Evolutionary conservation across 2,329 filamentous ascomycete genomes (phyloP).

Genomic region (Exophiala spinifera): DNA sequence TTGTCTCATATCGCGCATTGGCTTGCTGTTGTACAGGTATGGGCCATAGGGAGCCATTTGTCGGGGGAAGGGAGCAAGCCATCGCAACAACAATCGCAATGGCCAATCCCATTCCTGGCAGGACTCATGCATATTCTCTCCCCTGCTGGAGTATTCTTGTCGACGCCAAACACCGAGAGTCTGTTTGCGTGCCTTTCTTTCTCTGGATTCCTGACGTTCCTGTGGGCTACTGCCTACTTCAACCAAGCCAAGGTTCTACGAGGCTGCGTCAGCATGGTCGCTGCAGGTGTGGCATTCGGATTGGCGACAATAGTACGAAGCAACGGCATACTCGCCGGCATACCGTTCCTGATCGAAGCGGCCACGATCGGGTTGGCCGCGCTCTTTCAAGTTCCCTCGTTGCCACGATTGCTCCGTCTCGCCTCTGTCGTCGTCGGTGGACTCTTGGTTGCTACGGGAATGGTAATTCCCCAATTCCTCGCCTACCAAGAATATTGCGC

Average conservation of each 20-base stretch:
- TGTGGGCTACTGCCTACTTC: constrained; percentile 42
- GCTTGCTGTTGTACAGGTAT: constrained; percentile 68
- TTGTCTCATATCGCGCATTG: constrained; percentile 75
- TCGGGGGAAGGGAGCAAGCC: constrained; percentile 4
- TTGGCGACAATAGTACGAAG: constrained; percentile 71
- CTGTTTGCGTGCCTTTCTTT: constrained; percentile 76
- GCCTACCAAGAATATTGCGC: constrained; percentile 72
- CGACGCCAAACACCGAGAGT: constrained; percentile 79
- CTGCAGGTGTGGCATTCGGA: constrained; percentile 67
- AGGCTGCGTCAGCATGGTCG: constrained; percentile 42
- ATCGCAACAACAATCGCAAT: constrained; percentile 30
- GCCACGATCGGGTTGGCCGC: constrained; percentile 44
- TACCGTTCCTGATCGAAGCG: constrained; percentile 67
- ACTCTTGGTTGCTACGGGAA: constrained; percentile 63
- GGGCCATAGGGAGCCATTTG: constrained; percentile 11
- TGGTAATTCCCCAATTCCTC: constrained; percentile 67
- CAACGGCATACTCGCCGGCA: constrained; percentile 81
- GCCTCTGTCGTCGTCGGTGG: constrained; percentile 64
- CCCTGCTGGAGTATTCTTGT: constrained; percentile 85
- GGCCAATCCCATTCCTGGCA: constrained; percentile 61
- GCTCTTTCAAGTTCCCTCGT: constrained; percentile 35
- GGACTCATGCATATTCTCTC: constrained; percentile 76
- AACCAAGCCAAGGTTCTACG: constrained; percentile 38
- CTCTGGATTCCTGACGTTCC: constrained; percentile 67
- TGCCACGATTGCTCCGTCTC: constrained; percentile 52